These are phyloP conservation scores for Magnaporthiopsis rhizophila DNA, from an alignment of 2,329 filamentous ascomycete genomes.

Conservation along the genomic window DNA sequence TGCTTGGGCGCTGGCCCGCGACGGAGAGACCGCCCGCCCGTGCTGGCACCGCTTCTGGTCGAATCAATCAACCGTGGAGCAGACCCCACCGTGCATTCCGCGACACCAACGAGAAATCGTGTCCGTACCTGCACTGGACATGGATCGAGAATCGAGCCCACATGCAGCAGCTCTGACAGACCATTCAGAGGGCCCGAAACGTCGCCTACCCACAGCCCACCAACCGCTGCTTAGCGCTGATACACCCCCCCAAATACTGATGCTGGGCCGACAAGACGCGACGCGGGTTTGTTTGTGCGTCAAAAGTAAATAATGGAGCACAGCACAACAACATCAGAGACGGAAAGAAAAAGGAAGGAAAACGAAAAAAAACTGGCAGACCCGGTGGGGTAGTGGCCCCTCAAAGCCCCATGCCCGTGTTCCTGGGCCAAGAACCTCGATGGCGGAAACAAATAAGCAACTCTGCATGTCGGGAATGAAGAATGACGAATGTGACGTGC, in stretches of 20 bases:
- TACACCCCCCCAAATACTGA: neutral
- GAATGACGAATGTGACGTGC: neutral
- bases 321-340: neutral
- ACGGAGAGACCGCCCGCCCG: neutral
- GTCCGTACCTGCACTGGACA: neutral
- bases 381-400: neutral
- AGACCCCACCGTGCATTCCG: conserved; percentile 5
- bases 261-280: neutral
- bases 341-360: neutral
- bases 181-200: too few species aligned
- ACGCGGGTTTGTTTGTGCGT: neutral
- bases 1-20: neutral
- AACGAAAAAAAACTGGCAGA: neutral
- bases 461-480: neutral
- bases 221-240: too few species aligned
- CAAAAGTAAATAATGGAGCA: neutral
- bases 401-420: neutral
- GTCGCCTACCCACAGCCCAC: too few species aligned
- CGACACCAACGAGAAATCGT: conserved; percentile 1
- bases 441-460: too few species aligned
- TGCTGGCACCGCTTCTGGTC: neutral
- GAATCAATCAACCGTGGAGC: neutral
- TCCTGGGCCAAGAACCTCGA: neutral
- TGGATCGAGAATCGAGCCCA: neutral
- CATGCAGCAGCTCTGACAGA: neutral